Conservation (phyloP, 1,284 basidiomycete species). For the Xerocomus minutiporus region DNA sequence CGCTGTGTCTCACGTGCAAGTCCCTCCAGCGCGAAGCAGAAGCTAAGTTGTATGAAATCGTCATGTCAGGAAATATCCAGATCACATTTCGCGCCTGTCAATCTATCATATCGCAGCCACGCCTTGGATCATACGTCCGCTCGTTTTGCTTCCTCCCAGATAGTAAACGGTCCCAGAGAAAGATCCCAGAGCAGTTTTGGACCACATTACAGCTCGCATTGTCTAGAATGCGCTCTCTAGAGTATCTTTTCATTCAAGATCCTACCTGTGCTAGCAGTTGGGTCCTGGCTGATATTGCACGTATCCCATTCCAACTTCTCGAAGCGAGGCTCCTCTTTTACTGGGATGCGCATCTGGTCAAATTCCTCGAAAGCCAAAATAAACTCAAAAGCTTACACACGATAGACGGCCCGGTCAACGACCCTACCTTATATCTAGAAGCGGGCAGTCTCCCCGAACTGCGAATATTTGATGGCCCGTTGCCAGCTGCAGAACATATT, state of each 20-base stretch:
- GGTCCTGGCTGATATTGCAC: conserved; percentile 28
- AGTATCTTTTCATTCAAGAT: conserved; percentile 28
- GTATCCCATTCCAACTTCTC: conserved; percentile 31
- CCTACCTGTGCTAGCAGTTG: conserved; percentile 26
- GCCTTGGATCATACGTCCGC: conserved; percentile 26
- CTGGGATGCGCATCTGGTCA: conserved; percentile 30
- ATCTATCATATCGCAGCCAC: conserved; percentile 24
- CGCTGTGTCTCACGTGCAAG: conserved; percentile 28
- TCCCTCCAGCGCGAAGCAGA: conserved; percentile 29
- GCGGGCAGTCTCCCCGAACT: conserved; percentile 30
- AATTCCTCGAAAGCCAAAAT: conserved; percentile 34
- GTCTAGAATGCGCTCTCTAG: conserved; percentile 27
- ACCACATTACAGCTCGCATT: conserved; percentile 22
- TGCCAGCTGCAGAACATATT: conserved; percentile 28
- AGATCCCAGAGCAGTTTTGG: conserved; percentile 28
- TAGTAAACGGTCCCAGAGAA: conserved; percentile 17
- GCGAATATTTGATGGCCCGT: conserved; percentile 27
- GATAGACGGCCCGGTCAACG: conserved; percentile 24
- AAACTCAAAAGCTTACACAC: conserved; percentile 28
- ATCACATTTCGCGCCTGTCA: conserved; percentile 27
- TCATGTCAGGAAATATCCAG: conserved; percentile 23
- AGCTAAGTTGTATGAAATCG: conserved; percentile 25
- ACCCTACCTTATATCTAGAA: conserved; percentile 25
- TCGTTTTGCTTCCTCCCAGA: conserved; percentile 26
- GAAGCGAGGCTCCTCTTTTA: conserved; percentile 28